phyloP scores from a whole-genome alignment of 2,329 filamentous ascomycete species.

The Colletotrichum chrysophilum region DNA sequence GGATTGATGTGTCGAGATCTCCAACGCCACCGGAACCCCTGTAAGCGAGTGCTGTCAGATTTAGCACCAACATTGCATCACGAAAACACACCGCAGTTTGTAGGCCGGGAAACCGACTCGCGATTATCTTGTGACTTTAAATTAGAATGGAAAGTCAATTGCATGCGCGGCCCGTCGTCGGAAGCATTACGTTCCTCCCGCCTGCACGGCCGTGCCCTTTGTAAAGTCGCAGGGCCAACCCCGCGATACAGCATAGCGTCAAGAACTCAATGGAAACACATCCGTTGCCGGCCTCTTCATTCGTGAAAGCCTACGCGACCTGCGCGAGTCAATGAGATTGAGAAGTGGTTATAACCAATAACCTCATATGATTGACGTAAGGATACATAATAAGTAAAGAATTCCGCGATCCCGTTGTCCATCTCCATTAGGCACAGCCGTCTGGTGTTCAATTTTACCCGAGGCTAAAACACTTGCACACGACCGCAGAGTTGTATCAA shows the following conservation, averaged over 20 bases:
- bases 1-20: background rate
- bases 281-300: background rate
- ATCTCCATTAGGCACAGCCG: no score
- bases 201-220: background rate
- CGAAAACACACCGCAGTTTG: background rate
- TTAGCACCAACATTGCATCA: background rate
- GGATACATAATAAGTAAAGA: no score
- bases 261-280: background rate
- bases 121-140: background rate
- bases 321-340: background rate
- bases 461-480: no score
- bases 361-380: no score
- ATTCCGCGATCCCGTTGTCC: accelerated
- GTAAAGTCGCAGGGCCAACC: background rate
- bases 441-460: no score
- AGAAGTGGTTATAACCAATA: no score
- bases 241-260: background rate
- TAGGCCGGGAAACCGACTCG: background rate
- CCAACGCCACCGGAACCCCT: background rate
- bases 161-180: background rate
- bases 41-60: background rate
- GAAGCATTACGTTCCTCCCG: background rate
- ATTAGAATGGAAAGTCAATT: background rate
- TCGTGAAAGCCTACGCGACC: background rate
- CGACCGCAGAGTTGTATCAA: no score